Evolutionary conservation across 1,284 basidiomycete genomes (phyloP).

Genomic region (Athelia psychrophila): DNA sequence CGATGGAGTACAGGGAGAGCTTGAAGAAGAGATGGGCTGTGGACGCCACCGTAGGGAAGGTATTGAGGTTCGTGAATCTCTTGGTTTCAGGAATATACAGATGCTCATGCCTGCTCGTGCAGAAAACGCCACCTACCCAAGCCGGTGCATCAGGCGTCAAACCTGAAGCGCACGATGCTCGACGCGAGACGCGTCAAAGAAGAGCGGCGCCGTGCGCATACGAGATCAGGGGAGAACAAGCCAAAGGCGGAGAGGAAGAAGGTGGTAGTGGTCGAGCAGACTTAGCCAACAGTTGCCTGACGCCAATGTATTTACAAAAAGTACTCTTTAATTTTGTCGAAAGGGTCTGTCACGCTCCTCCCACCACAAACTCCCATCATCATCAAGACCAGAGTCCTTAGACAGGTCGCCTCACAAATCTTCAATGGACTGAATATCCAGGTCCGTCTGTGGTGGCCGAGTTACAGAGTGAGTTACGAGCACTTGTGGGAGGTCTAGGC

Average conservation of each 20-base stretch:
- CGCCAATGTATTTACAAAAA: too few species aligned
- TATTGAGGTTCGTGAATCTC: slow-evolving; percentile 48
- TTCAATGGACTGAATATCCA: too few species aligned
- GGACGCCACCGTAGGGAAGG: slow-evolving; percentile 79
- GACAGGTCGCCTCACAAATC: too few species aligned
- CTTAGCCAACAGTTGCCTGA: too few species aligned
- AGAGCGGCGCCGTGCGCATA: slow-evolving; percentile 87
- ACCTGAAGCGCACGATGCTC: slow-evolving; percentile 92
- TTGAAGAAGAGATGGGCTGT: slow-evolving; percentile 89
- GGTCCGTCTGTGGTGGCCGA: too few species aligned
- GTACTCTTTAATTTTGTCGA: too few species aligned
- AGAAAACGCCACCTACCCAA: slow-evolving; percentile 89
- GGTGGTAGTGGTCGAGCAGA: slow-evolving; percentile 77
- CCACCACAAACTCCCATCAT: too few species aligned
- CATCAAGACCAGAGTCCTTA: too few species aligned
- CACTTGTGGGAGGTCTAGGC: too few species aligned
- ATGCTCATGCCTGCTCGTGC: slow-evolving; percentile 2
- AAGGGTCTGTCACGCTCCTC: too few species aligned
- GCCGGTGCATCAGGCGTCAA: slow-evolving; percentile 83
- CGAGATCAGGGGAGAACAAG: slow-evolving; percentile 81
- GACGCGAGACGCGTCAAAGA: slow-evolving; percentile 91
- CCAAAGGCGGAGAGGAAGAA: slow-evolving; percentile 93
- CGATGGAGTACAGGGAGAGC: slow-evolving; percentile 90
- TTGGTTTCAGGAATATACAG: too few species aligned
- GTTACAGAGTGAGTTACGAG: too few species aligned